These are phyloP conservation scores for Carex littledalei DNA, from an alignment of 176 grass and related monocot species.

Conservation along the genomic window DNA sequence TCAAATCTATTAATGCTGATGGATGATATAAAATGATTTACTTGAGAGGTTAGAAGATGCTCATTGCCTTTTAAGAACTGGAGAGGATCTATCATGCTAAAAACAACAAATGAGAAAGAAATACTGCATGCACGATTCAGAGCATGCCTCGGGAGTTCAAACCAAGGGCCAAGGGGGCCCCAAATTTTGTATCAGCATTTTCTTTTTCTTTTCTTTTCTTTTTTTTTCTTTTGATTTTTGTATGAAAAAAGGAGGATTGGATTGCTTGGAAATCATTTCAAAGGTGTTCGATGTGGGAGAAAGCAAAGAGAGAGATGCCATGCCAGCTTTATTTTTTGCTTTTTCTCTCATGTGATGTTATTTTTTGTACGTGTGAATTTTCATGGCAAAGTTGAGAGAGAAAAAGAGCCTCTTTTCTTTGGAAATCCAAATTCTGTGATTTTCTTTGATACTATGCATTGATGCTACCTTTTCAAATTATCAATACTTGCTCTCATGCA, in stretches of 20 bases:
- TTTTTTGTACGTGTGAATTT: conserved; percentile 17
- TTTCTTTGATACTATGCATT: conserved; percentile 11
- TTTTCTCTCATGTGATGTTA: conserved; percentile 13
- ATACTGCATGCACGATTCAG: conserved; percentile 39
- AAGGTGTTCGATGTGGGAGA: conserved; percentile 20
- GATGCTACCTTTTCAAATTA: conserved; percentile 17
- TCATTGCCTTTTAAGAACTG: not conserved
- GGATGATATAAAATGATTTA: not conserved
- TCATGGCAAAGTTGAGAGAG: conserved; percentile 12
- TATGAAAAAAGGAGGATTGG: conserved; percentile 32
- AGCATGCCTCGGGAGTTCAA: conserved; percentile 54
- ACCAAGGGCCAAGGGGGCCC: conserved; percentile 27
- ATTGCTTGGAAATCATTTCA: conserved; percentile 63
- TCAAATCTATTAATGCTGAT: not conserved
- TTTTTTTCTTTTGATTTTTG: conserved; percentile 20
- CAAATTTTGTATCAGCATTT: conserved; percentile 2
- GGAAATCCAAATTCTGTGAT: conserved; percentile 23
- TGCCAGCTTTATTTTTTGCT: conserved; percentile 22
- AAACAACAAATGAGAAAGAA: not conserved
- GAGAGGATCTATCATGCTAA: not conserved
- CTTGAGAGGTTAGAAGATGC: not conserved
- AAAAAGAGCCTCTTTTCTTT: conserved; percentile 10
- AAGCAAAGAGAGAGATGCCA: conserved; percentile 19
- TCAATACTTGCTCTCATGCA: not conserved
- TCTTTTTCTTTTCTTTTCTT: not conserved